Base-by-base conservation (phyloP, 169 alveolate species). In the Plasmodium fragile region DNA sequence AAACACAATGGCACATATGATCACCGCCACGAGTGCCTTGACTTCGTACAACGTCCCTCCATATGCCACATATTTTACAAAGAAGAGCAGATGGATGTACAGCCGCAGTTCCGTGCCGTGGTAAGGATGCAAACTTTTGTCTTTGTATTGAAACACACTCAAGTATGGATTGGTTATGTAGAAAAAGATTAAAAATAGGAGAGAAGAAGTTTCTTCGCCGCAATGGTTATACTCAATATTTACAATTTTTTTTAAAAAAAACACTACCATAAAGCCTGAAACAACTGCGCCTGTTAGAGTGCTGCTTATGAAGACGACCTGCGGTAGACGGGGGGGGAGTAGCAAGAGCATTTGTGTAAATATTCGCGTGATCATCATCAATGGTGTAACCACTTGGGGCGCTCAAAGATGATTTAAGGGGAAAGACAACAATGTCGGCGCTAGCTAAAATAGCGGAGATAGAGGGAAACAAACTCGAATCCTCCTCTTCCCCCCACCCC, bases 41-140 rank as follows among this genome's bases (percentile, higher is more conserved):
- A 87, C 13, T 77, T 87, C 93, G 18, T 87, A 87, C 77, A 77
- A 87, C 7, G 53, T 49, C 73, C 69, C 93, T 41, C 41, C 69
- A 77, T 87, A 55, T 3, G 45, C 36, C 69, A 87, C 28, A 75
- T 77, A 87, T 77, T 22, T 77, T n/a, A 87, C 34, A 78, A 87
- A 87, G n/a, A 53, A 87, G 39, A 87, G 45, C 11, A 77, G 45
- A 49, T 75, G 89, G 30, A 87, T 59, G 71, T 77, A 87, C 80
- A 87, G 45, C 18, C 87, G 59, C 45, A 87, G 36, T 41, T 75
- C 93, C 30, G 93, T 87, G 30, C 93, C 93, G 81, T 87, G 93
- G 39, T 87, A 87, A 5, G 89, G 89, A 75, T 87, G 93, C 22
- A 87, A 71, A 45, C 89, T 87, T 55, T 81, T 87, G 41, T 87